Evolutionary conservation across 2,329 filamentous ascomycete species (phyloP), one percentile per base, ranked within the genome.

Genomic region (Hypoxylon sp.): DNA sequence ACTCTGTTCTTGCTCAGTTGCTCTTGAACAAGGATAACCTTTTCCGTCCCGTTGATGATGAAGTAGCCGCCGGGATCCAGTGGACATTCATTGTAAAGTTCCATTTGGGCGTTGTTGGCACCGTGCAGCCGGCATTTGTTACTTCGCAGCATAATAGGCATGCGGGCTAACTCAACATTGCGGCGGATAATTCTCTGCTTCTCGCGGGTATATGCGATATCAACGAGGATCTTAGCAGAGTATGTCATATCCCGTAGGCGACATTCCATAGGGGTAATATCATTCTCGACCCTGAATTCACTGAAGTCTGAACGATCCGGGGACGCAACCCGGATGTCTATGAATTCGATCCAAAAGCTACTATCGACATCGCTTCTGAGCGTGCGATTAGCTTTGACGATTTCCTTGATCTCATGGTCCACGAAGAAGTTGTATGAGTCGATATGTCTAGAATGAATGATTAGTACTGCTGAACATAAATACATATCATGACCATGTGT

Each of bases 371-470:
- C 95, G 80, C 94, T 97, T 72, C 92, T 89, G 70, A 99, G 92
- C 43, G 90, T 91, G 52, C 91, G 90, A 79, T 98, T 98, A 56
- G 95, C 93, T 78, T 93, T 90, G 72, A 99, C 91, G 74, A 99
- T 99, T 75, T 98, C 94, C 82, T 97, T 97, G 79, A 99, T 90
- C 78, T 98, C 94, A 62, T 97, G 92, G 74, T 99, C 93, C 72
- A 98, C 92, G 75, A 99, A 98, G 82, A 96, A 97, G 82, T 99
- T 98, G 86, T 97, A 99, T 23, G 96, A 98, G 83, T 99, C 97
- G 77, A 97, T 95, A 80, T 98, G 94, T 75, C 85, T 86, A 46
- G 6, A 38, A 53, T 45, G 30, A 10, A 9, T 41, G 52, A 53
- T 74, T 61, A 74, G 67, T 49, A 67, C 28, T n/a, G 9, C 30